phyloP scores from a whole-genome alignment of 2,329 filamentous ascomycete species.

The Apiospora sp. region DNA sequence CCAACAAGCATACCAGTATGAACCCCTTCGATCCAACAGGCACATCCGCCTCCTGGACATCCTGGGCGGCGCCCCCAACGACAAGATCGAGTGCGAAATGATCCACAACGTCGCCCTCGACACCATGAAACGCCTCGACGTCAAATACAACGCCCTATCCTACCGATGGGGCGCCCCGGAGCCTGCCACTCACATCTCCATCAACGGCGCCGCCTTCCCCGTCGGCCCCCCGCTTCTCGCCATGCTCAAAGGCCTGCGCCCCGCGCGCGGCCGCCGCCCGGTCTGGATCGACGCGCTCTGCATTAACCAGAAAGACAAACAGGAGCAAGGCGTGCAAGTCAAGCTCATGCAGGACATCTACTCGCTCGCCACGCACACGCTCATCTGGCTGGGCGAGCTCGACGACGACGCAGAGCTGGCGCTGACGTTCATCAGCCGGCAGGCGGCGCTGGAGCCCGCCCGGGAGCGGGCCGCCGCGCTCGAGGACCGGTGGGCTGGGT shows the following conservation, averaged over 20 bases:
- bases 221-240: not conserved
- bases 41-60: not conserved
- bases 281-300: constrained; percentile 35
- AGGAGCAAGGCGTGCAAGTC: constrained; percentile 32
- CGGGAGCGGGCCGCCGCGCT: not conserved
- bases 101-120: not conserved
- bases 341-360: constrained; percentile 35
- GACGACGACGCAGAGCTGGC: not conserved
- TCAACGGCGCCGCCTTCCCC: not conserved
- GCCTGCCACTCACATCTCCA: not conserved
- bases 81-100: not conserved
- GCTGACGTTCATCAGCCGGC: not conserved
- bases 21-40: not conserved
- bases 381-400: constrained; percentile 33
- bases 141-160: not conserved
- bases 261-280: not conserved
- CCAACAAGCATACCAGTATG: too few relatives aligned
- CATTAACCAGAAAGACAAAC: constrained; percentile 33
- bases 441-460: not conserved
- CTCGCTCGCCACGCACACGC: constrained; percentile 29
- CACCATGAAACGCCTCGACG: not conserved
- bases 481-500: not conserved
- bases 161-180: not conserved
- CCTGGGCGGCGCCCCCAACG: not conserved
- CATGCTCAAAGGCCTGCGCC: not conserved